Base-by-base conservation (phyloP, 2,329 filamentous ascomycete species). In the Colletotrichum sp. region DNA sequence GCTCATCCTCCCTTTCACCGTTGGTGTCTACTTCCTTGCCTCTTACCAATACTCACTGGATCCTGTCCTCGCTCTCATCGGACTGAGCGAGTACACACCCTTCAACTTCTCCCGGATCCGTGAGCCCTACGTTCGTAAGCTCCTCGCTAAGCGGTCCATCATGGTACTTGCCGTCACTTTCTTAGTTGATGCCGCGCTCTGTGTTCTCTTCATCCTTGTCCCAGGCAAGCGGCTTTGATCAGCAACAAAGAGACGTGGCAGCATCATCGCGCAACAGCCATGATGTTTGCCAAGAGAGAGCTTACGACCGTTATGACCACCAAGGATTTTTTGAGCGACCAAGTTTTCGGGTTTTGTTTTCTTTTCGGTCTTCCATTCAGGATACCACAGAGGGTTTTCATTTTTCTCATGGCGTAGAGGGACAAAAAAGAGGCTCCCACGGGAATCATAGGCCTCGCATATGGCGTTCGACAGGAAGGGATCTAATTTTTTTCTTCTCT, bases 21-120 rank as follows among this genome's bases (percentile, higher is more conserved):
- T 99, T 39, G 96, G 96, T 28, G 92, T 98, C 36, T 99, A 99
- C 85, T 93, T 94, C 81, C 91, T 98, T 39, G 92, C 94, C 32
- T 97, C 96, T 4, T 98, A 99, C 82, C 96, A 99, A 84, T 99
- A 99, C 87, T 96, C 95, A 78, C 92, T 99, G 68, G 97, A 99
- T 81, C 96, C 98, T 1, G 88, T 98, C 78, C 92, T 99, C 84
- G 97, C 96, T 6, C 90, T 99, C 24, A 84, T 95, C n/a, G 96
- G 96, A 44, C 94, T 93, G 84, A 98, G 96, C 87, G 98, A 99
- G 87, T 98, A 99, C 87, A 98, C 96, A 0, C 96, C 98, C 67
- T 96, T 98, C 89, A 95, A 93, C 85, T 98, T 98, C 88, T 94
- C 95, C 28, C 91, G 92, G 55, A 95, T 99, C 78, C 92, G 95